Base-by-base conservation (phyloP, 2,329 filamentous ascomycete species). In the Diaporthe sp. region DNA sequence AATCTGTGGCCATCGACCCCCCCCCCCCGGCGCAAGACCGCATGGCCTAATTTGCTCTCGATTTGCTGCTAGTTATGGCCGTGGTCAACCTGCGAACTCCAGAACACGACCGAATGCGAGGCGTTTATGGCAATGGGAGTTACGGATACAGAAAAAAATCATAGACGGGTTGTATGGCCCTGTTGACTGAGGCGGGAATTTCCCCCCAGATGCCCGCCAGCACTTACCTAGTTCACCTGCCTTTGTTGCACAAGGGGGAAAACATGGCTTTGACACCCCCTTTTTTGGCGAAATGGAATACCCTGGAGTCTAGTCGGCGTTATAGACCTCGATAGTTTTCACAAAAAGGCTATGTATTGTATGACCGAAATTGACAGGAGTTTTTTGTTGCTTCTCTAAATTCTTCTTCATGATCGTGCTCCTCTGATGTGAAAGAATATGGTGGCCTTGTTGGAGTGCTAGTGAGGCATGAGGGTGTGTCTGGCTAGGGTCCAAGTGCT, bases 221-320 rank as follows among this genome's bases (percentile, higher is more conserved):
- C n/a, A n/a, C n/a, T n/a, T n/a, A n/a, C n/a, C n/a, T n/a, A n/a
- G n/a, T n/a, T n/a, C n/a, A n/a, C n/a, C n/a, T 27, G n/a, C 37
- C n/a, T 30, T 63, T 27, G 19, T 17, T 4, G 39, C 27, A 9
- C 19, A 17, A 19, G 9, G 27, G 17, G 15, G n/a, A 44, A 32
- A 17, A 15, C 4, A 4, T 63, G 39, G 25, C 25, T 63, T 63
- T 25, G 25, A 17, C 9, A n/a, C 7, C 37, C 35, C 35, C 32
- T n/a, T 42, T 42, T 63, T 63, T 44, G 59, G 59, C 59, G 59
- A 63, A 63, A 47, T 17, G 59, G 59, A 19, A 63, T 63, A 63
- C 59, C 59, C 59, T 44, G 25, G 59, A 47, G 59, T 63, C 59
- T 27, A 63, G 39, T n/a, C 17, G 59, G 59, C 39, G 59, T 63